A percentile compares a stretch with the other conserved stretches of the same genome.
Conservation (phyloP, 192 early-diverging fungal genomes). For the Entophlyctis luteolus region DNA sequence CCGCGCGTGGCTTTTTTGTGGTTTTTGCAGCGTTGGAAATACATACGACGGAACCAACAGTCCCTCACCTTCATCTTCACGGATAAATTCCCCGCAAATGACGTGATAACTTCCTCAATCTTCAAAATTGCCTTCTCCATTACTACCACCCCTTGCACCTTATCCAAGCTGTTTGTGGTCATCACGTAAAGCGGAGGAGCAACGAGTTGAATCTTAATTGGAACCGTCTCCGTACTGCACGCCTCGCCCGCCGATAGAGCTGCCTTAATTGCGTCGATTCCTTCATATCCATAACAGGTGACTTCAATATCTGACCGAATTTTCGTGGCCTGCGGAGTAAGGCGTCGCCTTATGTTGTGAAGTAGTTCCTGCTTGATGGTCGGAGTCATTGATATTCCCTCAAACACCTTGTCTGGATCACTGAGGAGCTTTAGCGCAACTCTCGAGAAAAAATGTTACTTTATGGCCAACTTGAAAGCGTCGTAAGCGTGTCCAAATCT, state of each 20-base stretch:
- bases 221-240: slow-evolving; percentile 68
- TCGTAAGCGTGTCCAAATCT: slow-evolving; percentile 96
- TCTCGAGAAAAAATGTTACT: slow-evolving; percentile 43
- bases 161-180: slow-evolving; percentile 79
- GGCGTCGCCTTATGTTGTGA: slow-evolving; percentile 76
- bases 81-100: slow-evolving; percentile 66
- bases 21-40: too few species aligned
- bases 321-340: slow-evolving; percentile 94
- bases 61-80: slow-evolving; percentile 74
- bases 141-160: slow-evolving; percentile 73
- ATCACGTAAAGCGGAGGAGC: slow-evolving; percentile 95
- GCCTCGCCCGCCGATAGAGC: slow-evolving; percentile 85
- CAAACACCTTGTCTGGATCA: slow-evolving; percentile 82
- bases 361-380: slow-evolving; percentile 71
- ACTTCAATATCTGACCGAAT: slow-evolving; percentile 93
- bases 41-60: too few species aligned
- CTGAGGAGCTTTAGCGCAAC: slow-evolving; percentile 33
- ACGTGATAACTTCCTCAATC: slow-evolving; percentile 73
- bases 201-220: slow-evolving; percentile 82
- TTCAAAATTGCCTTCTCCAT: slow-evolving; percentile 84
- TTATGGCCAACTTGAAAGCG: slow-evolving; percentile 91
- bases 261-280: slow-evolving; percentile 91
- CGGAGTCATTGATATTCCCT: slow-evolving; percentile 63
- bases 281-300: slow-evolving; percentile 88
- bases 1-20: slow-evolving; percentile 74